These are phyloP conservation scores for Bathelium albidoporum DNA, from an alignment of 495 filamentous ascomycete genomes.

Conservation along the genomic window DNA sequence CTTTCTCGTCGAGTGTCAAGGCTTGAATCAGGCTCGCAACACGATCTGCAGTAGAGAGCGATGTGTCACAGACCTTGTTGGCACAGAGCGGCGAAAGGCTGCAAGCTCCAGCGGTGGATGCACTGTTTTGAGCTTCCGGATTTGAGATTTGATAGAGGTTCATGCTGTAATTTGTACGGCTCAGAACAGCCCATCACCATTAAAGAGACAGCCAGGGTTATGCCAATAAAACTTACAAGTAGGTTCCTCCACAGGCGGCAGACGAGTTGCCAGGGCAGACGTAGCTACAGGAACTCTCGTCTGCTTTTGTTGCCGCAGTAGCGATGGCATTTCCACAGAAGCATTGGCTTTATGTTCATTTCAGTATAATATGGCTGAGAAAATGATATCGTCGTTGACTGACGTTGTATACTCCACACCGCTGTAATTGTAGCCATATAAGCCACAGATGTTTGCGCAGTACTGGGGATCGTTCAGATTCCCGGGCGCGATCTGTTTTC, in stretches of 20 bases:
- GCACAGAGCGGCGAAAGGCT: slow-evolving; percentile 17
- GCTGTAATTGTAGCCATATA: background rate
- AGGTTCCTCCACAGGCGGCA: background rate
- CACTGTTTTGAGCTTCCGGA: background rate
- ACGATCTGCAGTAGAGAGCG: slow-evolving; percentile 12
- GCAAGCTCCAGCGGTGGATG: slow-evolving; percentile 11
- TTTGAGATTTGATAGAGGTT: background rate
- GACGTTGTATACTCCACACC: background rate
- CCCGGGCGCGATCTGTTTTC: background rate
- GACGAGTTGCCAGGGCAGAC: background rate
- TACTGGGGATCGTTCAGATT: background rate
- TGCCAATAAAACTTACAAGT: background rate
- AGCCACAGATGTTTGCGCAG: background rate
- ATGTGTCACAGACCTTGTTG: slow-evolving; percentile 15
- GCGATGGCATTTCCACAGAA: background rate
- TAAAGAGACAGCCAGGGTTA: background rate
- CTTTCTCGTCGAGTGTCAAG: slow-evolving; percentile 15
- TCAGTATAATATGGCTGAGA: background rate
- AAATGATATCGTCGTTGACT: background rate
- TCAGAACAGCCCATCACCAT: background rate
- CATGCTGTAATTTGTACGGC: background rate
- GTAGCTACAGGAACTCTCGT: background rate
- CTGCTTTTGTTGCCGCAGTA: background rate
- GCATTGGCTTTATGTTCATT: background rate
- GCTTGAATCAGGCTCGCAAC: slow-evolving; percentile 9